Base-by-base conservation (phyloP, 805 yeast genomes). In the Saccharomyces mikatae region DNA sequence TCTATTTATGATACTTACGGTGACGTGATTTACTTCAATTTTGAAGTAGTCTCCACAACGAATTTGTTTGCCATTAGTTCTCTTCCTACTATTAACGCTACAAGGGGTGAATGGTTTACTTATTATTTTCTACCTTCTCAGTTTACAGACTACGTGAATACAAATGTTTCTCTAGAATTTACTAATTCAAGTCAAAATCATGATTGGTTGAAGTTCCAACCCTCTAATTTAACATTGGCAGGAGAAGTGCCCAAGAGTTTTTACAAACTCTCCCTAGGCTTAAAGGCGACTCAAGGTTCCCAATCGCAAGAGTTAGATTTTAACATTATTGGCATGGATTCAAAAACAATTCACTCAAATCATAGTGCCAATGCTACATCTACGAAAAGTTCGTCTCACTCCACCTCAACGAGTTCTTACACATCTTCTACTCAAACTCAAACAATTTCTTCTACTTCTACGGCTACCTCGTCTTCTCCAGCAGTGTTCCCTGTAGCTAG, bases 141-240 rank as follows among this genome's bases (percentile, higher is more conserved):
- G 60, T 84, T 87, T 65, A 79, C 86, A 2, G 79, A 83, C 60
- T 71, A 68, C 61, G 69, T 76, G 50, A 65, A 71, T 17, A 81
- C 90, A 1, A 68, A 72, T 24, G 69, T 87, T 6, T 61, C 75
- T 1, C 80, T 81, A 4, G 63, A 70, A 3, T 77, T 72, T 60
- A 52, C 66, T 17, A 70, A 71, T 54, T 60, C 67, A 44, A 60
- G 69, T 24, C 67, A 69, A 48, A 65, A 70, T 49, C 72, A 76
- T 24, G 66, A 69, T 50, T 92, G 98, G 98, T 74, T 92, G 50
- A 61, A 73, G 1, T 90, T 79, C 66, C 79, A 83, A 67, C 61
- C 71, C 48, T 59, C 77, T 10, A 88, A 86, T 64, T 73, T 79
- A 66, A 84, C 95, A 0, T 76, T 92, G 54, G 68, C 70, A 44